phyloP scores from a whole-genome alignment of 2,329 filamentous ascomycete genomes.

The Tolypocladium endophyticum region DNA sequence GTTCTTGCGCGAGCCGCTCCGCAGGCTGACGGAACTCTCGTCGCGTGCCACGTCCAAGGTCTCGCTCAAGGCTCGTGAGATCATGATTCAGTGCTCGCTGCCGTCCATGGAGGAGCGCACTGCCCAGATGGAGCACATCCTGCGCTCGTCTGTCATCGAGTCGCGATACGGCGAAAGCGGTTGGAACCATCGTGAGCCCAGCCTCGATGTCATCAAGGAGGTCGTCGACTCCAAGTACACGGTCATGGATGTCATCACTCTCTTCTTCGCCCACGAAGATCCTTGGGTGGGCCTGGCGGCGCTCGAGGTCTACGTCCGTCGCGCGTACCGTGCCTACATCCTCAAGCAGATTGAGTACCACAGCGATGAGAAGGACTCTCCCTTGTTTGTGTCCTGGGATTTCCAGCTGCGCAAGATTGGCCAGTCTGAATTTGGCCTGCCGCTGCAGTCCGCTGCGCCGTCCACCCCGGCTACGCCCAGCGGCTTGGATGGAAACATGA shows the following conservation, averaged over 20 bases:
- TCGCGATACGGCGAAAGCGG: conserved; percentile 96
- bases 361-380: conserved; percentile 56
- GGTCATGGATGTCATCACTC: conserved; percentile 88
- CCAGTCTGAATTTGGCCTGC: conserved; percentile 78
- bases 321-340: conserved; percentile 92
- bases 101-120: conserved; percentile 93
- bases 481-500: conserved; percentile 49
- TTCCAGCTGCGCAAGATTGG: conserved; percentile 91
- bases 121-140: conserved; percentile 96
- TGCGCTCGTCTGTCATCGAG: conserved; percentile 89
- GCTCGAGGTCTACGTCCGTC: conserved; percentile 90
- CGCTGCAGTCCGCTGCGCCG: conserved; percentile 67
- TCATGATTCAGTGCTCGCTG: conserved; percentile 93
- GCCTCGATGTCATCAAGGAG: conserved; percentile 85
- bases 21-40: conserved; percentile 80
- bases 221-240: conserved; percentile 98
- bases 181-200: conserved; percentile 91
- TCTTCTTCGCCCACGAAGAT: conserved; percentile 91
- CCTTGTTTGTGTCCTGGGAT: conserved; percentile 86
- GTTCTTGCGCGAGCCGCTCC: conserved; percentile 72
- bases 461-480: conserved; percentile 73
- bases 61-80: conserved; percentile 89
- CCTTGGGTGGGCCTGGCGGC: conserved; percentile 90
- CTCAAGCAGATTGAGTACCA: conserved; percentile 86
- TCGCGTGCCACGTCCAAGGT: conserved; percentile 80